Evolutionary conservation across 176 grass and related monocot species (phyloP), one percentile per base, ranked within the genome.

Genomic region (Aegilops bicornis): DNA sequence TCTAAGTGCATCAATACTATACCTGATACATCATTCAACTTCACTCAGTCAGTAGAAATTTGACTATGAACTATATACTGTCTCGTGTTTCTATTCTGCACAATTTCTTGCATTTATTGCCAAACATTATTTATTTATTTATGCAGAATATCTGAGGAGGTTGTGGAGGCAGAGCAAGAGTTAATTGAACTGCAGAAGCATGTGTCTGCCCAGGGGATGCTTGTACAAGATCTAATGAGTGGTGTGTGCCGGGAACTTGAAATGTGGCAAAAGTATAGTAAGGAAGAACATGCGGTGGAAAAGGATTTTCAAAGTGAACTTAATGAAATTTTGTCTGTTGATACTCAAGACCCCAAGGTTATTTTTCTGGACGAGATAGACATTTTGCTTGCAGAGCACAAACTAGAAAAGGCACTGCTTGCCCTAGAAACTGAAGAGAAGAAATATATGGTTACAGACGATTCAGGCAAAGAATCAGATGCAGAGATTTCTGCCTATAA

Each of bases 151-250:
- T 94, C 92, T 17, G 97, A 98, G 72, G 97, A 98, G 82, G 97
- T 95, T 80, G 79, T 92, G 77, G 96, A 98, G 82, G 94, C 91
- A 70, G 90, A 96, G 76, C 97, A 98, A 66, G 96, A 98, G 59
- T 84, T 98, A 87, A 94, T 96, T 88, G 85, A 87, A 8, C 77
- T 98, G 37, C 91, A 94, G 61, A 98, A 98, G 52, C 93, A 98
- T 62, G 97, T 94, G 27, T 96, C 93, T 74, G 79, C 92, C 40
- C 93, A 98, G 85, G 93, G 93, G 82, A 98, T 96, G 69, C 84
- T 98, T 86, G 96, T 98, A 16, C 97, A 96, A 72, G 93, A 98
- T 86, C 90, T 98, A 54, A 98, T 98, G 84, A 96, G 86, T 59
- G 93, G 97, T 31, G 94, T 96, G 71, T 96, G 76, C 74, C 86